These are phyloP conservation scores for Prunus campanulata DNA, from an alignment of 306 rosid species.

Conservation along the genomic window DNA sequence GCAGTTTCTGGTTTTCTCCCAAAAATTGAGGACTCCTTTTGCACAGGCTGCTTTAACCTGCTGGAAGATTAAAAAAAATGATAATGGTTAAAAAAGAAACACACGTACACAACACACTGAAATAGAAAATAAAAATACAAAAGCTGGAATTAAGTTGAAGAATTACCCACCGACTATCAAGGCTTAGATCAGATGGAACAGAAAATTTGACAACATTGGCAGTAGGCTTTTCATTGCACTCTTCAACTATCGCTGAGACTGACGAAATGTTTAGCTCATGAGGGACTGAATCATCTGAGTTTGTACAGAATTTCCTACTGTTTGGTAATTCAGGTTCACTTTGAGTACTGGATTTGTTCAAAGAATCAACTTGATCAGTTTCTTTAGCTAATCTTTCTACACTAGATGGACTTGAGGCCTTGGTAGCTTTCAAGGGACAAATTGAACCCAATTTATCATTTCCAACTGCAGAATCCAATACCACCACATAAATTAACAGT, in stretches of 20 bases:
- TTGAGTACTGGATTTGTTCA: conserved; percentile 24
- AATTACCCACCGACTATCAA: conserved; percentile 56
- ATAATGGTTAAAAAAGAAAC: neutral
- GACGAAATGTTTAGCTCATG: conserved; percentile 23
- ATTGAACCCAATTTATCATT: conserved; percentile 26
- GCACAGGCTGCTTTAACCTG: conserved; percentile 35
- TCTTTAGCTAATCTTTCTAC: conserved; percentile 32
- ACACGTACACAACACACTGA: neutral
- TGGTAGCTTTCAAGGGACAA: conserved; percentile 9
- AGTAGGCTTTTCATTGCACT: conserved; percentile 21
- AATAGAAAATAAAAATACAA: neutral
- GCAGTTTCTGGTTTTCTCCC: conserved; percentile 36
- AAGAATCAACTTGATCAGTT: conserved; percentile 29
- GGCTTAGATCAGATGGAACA: conserved; percentile 27
- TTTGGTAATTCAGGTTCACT: conserved; percentile 22
- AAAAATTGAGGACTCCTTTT: conserved; percentile 25
- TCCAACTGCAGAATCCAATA: conserved; percentile 13
- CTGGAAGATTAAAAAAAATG: conserved; percentile 15
- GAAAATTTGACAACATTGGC: conserved; percentile 16
- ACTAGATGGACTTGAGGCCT: conserved; percentile 18
- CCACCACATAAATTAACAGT: conserved; percentile 7
- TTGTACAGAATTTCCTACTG: conserved; percentile 9
- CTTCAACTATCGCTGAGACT: conserved; percentile 22
- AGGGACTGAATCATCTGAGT: conserved; percentile 28
- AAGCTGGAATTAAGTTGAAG: conserved; percentile 2